A percentile compares a stretch with the other conserved stretches of the same genome.
phyloP scores from a whole-genome alignment of 306 rosid species.

The Castanea sativa region DNA sequence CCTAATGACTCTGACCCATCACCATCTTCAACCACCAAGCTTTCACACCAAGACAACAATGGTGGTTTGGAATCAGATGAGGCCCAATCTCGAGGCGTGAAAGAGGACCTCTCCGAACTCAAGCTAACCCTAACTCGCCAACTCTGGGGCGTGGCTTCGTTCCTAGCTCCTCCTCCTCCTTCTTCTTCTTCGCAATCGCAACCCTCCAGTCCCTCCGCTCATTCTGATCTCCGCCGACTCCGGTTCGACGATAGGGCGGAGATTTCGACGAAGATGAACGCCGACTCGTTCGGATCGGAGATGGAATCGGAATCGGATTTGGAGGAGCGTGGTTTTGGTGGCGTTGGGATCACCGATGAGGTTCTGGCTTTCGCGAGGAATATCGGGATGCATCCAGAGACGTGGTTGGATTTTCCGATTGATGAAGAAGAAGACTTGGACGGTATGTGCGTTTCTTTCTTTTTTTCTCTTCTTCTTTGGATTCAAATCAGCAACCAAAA shows the following conservation, averaged over 20 bases:
- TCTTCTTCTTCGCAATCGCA: slow-evolving; percentile 34
- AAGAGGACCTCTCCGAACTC: slow-evolving; percentile 77
- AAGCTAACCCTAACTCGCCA: slow-evolving; percentile 81
- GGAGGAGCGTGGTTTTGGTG: slow-evolving; percentile 22
- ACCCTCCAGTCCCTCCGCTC: slow-evolving; percentile 11
- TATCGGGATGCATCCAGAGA: slow-evolving; percentile 98
- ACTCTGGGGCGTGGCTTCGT: slow-evolving; percentile 87
- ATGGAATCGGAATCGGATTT: slow-evolving; percentile 11
- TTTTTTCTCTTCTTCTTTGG: neutral
- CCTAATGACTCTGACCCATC: slow-evolving; percentile 22
- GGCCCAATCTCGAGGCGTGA: slow-evolving; percentile 61
- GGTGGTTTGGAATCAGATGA: slow-evolving; percentile 35
- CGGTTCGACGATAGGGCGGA: slow-evolving; percentile 8
- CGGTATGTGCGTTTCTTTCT: slow-evolving; percentile 40
- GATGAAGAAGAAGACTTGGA: slow-evolving; percentile 84
- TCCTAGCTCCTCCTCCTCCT: slow-evolving; percentile 75
- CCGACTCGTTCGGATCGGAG: slow-evolving; percentile 3
- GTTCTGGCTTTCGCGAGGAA: slow-evolving; percentile 77
- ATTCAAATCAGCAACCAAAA: neutral
- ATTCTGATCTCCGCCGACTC: slow-evolving; percentile 18
- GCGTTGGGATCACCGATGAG: slow-evolving; percentile 81
- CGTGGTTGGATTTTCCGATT: slow-evolving; percentile 95
- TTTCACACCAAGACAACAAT: neutral
- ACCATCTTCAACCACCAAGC: slow-evolving; percentile 22
- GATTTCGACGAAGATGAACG: neutral